A percentile compares a stretch with the other conserved stretches of the same genome.
Conservation (phyloP, 2,329 filamentous ascomycete species). For the Diaporthe vexans region DNA sequence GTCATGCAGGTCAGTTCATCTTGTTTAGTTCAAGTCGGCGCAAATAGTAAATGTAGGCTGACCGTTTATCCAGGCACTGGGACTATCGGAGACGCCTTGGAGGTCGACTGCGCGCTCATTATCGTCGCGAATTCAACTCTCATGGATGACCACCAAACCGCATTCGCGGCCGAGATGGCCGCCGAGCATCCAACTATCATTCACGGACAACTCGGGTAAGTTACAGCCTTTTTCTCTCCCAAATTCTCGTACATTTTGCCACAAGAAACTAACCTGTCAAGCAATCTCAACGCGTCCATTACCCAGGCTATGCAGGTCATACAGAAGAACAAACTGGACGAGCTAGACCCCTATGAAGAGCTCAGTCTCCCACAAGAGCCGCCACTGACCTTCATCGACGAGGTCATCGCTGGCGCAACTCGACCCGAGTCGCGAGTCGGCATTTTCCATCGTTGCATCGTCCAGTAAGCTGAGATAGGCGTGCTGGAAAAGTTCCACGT, state of each 20-base stretch:
- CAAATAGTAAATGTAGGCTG: not conserved
- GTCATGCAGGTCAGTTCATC: constrained; percentile 81
- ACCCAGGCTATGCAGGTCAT: constrained; percentile 41
- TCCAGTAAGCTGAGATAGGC: not conserved
- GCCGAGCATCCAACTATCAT: constrained; percentile 80
- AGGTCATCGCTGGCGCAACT: constrained; percentile 24
- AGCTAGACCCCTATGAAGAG: constrained; percentile 46
- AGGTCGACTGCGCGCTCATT: constrained; percentile 81
- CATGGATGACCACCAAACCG: constrained; percentile 90
- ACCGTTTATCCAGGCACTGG: constrained; percentile 77
- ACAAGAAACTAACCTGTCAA: constrained; percentile 27
- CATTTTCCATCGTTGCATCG: not conserved
- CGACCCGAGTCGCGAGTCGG: not conserved
- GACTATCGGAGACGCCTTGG: constrained; percentile 86
- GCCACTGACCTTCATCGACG: constrained; percentile 51
- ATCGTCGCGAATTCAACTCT: constrained; percentile 89
- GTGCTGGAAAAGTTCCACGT: not conserved
- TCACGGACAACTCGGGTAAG: constrained; percentile 77
- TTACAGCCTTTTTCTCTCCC: constrained; percentile 13
- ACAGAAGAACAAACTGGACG: constrained; percentile 43
- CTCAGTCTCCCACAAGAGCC: constrained; percentile 49
- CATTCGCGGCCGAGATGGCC: constrained; percentile 84
- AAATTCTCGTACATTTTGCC: not conserved
- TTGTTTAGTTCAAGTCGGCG: not conserved
- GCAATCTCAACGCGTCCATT: constrained; percentile 47